Evolutionary conservation across 768 basidiomycete genomes (phyloP).

Genomic region (Kwoniella botswanensis): DNA sequence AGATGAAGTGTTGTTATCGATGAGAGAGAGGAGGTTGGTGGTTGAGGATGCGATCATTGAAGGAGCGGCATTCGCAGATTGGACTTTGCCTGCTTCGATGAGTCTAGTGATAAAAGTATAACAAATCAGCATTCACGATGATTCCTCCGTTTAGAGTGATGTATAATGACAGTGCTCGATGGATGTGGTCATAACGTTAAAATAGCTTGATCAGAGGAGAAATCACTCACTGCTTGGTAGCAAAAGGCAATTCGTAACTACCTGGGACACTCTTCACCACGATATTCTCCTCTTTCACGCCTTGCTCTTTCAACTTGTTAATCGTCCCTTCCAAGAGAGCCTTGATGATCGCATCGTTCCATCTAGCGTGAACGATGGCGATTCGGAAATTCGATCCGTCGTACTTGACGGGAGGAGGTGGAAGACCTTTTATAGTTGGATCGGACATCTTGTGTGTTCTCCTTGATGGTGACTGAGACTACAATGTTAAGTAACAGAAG

Average conservation of each 20-base stretch:
- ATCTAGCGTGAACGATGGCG: constrained; percentile 93
- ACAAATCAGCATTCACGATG: not conserved
- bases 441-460: constrained; percentile 47
- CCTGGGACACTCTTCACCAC: constrained; percentile 90
- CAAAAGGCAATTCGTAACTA: constrained; percentile 87
- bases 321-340: constrained; percentile 80
- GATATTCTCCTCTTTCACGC: constrained; percentile 89
- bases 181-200: too few relatives aligned
- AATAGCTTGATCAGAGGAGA: not conserved
- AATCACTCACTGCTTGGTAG: constrained; percentile 75
- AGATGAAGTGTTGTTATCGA: constrained; percentile 65
- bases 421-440: constrained; percentile 76
- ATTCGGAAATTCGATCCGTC: constrained; percentile 83
- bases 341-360: constrained; percentile 89
- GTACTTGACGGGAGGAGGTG: constrained; percentile 66
- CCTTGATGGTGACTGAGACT: too few relatives aligned
- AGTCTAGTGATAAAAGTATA: constrained; percentile 63
- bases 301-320: constrained; percentile 76
- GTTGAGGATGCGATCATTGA: constrained; percentile 72
- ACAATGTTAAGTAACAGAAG: too few relatives aligned
- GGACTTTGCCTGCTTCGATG: constrained; percentile 83
- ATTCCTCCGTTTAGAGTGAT: not conserved
- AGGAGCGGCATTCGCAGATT: constrained; percentile 74
- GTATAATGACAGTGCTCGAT: not conserved
- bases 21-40: constrained; percentile 60